Evolutionary conservation across 1,284 basidiomycete genomes (phyloP), one percentile per base, ranked within the genome.

Genomic region (Pascua sp.): DNA sequence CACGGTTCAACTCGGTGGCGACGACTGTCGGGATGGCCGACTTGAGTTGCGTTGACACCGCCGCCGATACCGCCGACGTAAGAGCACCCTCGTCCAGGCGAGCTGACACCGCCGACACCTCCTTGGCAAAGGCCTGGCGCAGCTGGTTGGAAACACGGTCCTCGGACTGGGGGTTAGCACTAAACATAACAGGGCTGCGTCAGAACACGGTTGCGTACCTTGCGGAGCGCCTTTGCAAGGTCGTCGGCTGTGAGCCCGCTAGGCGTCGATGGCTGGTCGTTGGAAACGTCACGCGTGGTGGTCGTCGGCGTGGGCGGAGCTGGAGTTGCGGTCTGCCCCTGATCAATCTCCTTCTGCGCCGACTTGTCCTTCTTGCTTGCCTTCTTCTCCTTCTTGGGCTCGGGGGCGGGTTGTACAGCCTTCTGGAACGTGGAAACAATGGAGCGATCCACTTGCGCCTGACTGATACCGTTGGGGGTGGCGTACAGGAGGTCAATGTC

Each of bases 141-240:
- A 18, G 47, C 36, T 48, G 18, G 9, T 36, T 12, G 9, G 36
- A 13, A 24, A 37, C 36, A n/a, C 11, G 11, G 47, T 37, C 37
- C 18, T 48, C 47, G 36, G 47, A 18, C 36, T 48, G 47, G 18
- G 17, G 47, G 24, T 32, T 3, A 32, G 24, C 24, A 32, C 24
- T 32, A 32, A 32, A 32, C 24, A 32, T 32, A 32, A 7, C 24
- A 32, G 24, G 24, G n/a, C 40, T 65, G 61, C 38, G 60, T 65
- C 24, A 60, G 45, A 18, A 72, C 47, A 42, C 62, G 54, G 47
- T 69, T 67, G 56, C 71, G 70, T 47, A 68, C 65, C 68, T 71
- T 59, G 43, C 47, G 57, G 10, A 62, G 53, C 7, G 57, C 61
- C 24, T 47, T 49, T 11, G 38, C 8, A 11, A 62, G 55, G n/a